Percentiles rank a stretch among this genome's conserved stretches.
Evolutionary conservation across 495 filamentous ascomycete genomes (phyloP).

Genomic region (Astrothelium macrocarpum): DNA sequence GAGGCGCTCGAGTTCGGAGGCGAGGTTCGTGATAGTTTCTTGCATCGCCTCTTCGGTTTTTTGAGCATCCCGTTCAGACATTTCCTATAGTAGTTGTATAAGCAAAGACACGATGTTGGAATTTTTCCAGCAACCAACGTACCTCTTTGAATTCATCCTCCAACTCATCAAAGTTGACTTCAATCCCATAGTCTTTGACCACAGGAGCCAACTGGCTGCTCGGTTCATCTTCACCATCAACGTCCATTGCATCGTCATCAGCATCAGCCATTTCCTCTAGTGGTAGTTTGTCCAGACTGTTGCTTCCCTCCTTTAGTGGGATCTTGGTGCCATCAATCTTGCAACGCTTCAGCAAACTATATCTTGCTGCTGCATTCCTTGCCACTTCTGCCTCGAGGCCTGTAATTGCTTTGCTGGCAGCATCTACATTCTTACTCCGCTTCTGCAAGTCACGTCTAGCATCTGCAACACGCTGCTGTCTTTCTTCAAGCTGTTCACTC

Average conservation of each 20-base stretch:
- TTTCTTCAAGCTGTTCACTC: conserved; percentile 54
- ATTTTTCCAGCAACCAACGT: conserved; percentile 21
- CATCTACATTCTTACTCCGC: conserved; percentile 70
- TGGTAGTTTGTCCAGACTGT: conserved; percentile 67
- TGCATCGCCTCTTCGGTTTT: conserved; percentile 59
- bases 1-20: conserved; percentile 77
- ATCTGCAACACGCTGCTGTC: conserved; percentile 65
- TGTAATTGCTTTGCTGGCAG: conserved; percentile 64
- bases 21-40: conserved; percentile 64
- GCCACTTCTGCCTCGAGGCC: conserved; percentile 73
- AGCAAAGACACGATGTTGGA: neutral
- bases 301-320: conserved; percentile 66
- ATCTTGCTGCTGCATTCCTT: conserved; percentile 69
- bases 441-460: conserved; percentile 78
- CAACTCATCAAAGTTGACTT: conserved; percentile 77
- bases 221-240: conserved; percentile 16
- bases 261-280: conserved; percentile 65
- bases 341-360: conserved; percentile 75
- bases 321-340: conserved; percentile 88
- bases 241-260: conserved; percentile 24
- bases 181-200: conserved; percentile 84
- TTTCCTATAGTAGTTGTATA: conserved; percentile 14
- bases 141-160: conserved; percentile 78
- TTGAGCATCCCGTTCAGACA: conserved; percentile 15
- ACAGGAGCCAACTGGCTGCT: conserved; percentile 32